These are phyloP conservation scores for Albugo laibachii DNA, from an alignment of 352 stramenopile genomes.

Conservation along the genomic window DNA sequence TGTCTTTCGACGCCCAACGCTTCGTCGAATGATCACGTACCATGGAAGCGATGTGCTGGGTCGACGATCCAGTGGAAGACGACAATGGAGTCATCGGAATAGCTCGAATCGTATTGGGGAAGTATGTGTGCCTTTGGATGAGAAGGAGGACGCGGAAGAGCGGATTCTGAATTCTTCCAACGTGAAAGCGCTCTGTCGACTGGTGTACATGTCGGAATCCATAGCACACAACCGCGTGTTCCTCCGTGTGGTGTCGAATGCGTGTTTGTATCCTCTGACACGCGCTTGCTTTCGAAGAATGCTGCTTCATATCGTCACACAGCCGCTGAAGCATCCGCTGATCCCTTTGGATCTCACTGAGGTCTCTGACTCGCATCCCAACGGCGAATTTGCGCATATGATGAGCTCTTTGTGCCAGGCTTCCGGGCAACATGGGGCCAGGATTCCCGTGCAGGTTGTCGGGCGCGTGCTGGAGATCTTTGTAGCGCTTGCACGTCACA, in stretches of 20 bases:
- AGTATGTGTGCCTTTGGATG: conserved; percentile 46
- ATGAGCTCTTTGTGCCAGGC: background rate
- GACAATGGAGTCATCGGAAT: background rate
- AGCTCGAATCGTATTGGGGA: conserved; percentile 15
- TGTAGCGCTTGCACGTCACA: conserved; percentile 80
- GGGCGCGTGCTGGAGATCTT: conserved; percentile 78
- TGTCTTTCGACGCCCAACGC: conserved; percentile 40
- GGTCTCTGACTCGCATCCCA: background rate
- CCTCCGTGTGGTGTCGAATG: conserved; percentile 53
- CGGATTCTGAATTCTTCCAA: conserved; percentile 46
- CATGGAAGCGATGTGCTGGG: conserved; percentile 27
- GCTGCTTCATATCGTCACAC: conserved; percentile 36
- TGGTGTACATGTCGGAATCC: conserved; percentile 68
- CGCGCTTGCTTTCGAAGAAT: conserved; percentile 33
- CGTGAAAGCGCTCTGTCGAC: conserved; percentile 37
- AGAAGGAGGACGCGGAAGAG: conserved; percentile 36
- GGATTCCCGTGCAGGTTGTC: conserved; percentile 71
- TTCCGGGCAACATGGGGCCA: background rate
- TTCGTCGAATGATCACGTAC: conserved; percentile 65
- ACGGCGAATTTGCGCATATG: too few relatives aligned
- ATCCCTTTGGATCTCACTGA: conserved; percentile 13
- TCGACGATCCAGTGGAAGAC: conserved; percentile 16
- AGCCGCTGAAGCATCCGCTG: conserved; percentile 23
- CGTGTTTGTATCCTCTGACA: conserved; percentile 62
- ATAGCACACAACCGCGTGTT: conserved; percentile 69